These are phyloP conservation scores for Dioszegia hungarica DNA, from an alignment of 768 basidiomycete species.

Conservation along the genomic window DNA sequence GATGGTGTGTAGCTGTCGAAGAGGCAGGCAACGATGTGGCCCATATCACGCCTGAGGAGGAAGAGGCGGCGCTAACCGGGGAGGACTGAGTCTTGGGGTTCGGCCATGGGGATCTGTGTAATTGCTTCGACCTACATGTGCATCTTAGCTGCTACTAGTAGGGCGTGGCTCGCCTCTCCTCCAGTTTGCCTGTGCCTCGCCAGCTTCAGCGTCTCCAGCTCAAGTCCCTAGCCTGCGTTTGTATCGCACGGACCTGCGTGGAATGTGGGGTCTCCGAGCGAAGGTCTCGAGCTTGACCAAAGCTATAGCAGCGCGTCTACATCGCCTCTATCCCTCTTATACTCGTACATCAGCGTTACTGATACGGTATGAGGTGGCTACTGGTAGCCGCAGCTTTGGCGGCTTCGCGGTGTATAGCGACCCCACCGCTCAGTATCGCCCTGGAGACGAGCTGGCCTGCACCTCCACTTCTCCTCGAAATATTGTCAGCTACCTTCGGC, in stretches of 20 bases:
- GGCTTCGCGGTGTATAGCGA: constrained; percentile 9
- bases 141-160: too few relatives aligned
- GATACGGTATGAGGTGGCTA: constrained; percentile 1
- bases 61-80: constrained; percentile 31
- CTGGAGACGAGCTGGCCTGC: constrained; percentile 65
- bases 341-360: background rate
- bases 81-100: constrained; percentile 11
- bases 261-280: background rate
- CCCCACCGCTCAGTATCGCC: constrained; percentile 59
- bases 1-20: constrained; percentile 31
- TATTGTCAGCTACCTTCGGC: constrained; percentile 56
- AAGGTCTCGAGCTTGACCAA: background rate
- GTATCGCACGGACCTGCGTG: background rate
- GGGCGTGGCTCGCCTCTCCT: too few relatives aligned
- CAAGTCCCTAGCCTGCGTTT: too few relatives aligned
- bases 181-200: too few relatives aligned
- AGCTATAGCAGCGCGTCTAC: background rate
- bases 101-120: too few relatives aligned
- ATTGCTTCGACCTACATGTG: too few relatives aligned
- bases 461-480: constrained; percentile 61
- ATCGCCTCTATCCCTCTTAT: background rate
- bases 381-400: background rate
- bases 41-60: constrained; percentile 39
- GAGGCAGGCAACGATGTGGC: constrained; percentile 26
- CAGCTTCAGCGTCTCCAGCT: too few relatives aligned